Percentiles rank a stretch among this genome's conserved stretches.
phyloP scores from a whole-genome alignment of 192 early-diverging fungal species.

The Borealophlyctis nickersoniae region DNA sequence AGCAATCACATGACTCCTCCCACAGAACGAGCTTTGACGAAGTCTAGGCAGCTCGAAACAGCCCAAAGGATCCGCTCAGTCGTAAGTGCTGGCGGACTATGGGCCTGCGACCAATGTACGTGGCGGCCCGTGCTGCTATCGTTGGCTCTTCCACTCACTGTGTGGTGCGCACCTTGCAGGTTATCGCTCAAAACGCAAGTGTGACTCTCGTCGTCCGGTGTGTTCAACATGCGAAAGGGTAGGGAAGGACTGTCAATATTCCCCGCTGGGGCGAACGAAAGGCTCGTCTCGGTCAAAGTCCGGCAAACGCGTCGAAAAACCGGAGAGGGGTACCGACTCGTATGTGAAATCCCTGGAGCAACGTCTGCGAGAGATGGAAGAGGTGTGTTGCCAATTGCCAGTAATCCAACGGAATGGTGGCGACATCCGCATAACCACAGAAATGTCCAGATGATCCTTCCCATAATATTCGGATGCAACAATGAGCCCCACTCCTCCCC shows the following conservation, averaged over 20 bases:
- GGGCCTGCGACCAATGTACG: slow-evolving; percentile 33
- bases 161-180: slow-evolving; percentile 12
- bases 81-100: slow-evolving; percentile 7
- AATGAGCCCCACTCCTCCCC: too few species aligned
- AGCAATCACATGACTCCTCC: too few species aligned
- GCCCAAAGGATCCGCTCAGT: slow-evolving; percentile 4
- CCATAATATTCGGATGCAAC: not conserved
- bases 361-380: not conserved
- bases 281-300: not conserved
- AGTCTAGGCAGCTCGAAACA: slow-evolving; percentile 13
- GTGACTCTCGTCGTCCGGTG: slow-evolving; percentile 19
- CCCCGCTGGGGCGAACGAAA: not conserved
- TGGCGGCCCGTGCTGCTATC: not conserved
- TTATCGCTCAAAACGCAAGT: slow-evolving; percentile 26
- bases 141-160: too few species aligned
- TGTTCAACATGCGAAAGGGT: slow-evolving; percentile 18
- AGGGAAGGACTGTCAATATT: slow-evolving; percentile 11
- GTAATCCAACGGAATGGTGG: not conserved
- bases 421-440: too few species aligned
- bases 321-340: not conserved
- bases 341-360: not conserved
- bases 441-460: too few species aligned
- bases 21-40: too few species aligned
- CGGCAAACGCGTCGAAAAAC: not conserved
- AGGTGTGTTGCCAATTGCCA: not conserved